Percentiles rank a stretch among this genome's conserved stretches.
Conservation (phyloP, 345 rosid species). For the Gossypium australe region DNA sequence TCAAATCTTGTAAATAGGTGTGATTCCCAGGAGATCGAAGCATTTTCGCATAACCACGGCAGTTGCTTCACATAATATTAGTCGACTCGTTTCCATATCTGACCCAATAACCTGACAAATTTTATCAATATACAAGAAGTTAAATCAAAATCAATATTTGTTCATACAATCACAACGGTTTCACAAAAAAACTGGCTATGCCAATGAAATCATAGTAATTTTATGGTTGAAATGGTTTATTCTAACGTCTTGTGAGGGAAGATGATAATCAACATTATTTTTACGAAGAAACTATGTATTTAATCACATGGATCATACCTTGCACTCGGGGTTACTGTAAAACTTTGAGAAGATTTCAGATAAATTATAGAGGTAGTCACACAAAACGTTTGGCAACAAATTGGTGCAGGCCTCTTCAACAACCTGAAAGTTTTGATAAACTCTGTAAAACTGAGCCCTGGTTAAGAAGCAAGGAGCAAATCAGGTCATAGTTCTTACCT, state of each 20-base stretch:
- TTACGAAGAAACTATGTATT: neutral
- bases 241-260: neutral
- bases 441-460: neutral
- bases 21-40: slow-evolving; percentile 72
- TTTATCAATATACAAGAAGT: slow-evolving; percentile 8
- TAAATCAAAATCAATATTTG: neutral
- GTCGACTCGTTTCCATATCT: slow-evolving; percentile 72
- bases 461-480: neutral
- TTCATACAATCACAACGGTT: neutral
- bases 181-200: neutral
- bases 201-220: neutral
- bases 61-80: slow-evolving; percentile 82
- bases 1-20: slow-evolving; percentile 81
- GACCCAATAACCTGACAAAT: slow-evolving; percentile 69
- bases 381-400: slow-evolving; percentile 65
- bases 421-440: slow-evolving; percentile 35
- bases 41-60: slow-evolving; percentile 90
- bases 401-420: slow-evolving; percentile 82
- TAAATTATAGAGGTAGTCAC: slow-evolving; percentile 71
- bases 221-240: neutral
- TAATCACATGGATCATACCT: slow-evolving; percentile 34
- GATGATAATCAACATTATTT: neutral
- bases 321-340: slow-evolving; percentile 66
- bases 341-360: slow-evolving; percentile 75
- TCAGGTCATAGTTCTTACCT: slow-evolving; percentile 35